Base-by-base conservation (phyloP, 176 grass and related monocot species). In the Paspalum vaginatum region DNA sequence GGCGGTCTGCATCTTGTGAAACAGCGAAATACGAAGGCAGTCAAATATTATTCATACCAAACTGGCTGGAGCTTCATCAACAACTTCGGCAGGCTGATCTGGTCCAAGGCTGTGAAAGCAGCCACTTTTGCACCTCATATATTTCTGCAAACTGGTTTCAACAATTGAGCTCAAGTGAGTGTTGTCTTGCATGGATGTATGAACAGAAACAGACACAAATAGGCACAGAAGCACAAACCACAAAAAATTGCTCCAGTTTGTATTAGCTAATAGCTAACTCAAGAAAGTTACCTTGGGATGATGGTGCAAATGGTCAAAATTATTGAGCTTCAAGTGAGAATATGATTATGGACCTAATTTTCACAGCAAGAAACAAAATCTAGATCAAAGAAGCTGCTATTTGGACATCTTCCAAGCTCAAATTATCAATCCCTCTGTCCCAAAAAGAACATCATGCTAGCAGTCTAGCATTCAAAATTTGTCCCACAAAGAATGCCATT, bases 81-180 rank as follows among this genome's bases (percentile, higher is more conserved):
- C 88, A 68, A 98, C 95, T 90, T 98, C 88, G 47, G 95, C 88
- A 72, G 95, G 95, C 68, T 95, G 92, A 61, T 98, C 92, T 38
- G 81, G 84, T 17, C 92, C 95, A 72, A 93, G 88, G 89, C 92
- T 93, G 42, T 76, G 81, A 83, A 89, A 95, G 86, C 92, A 98
- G 61, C 95, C 92, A 71, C 84, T 89, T 82, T 89, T 99, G 79
- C 92, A 95, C 84, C 91, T 93, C 92, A 93, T 91, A 79, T 99
- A 95, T 89, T 93, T 99, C 86, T 95, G 90, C 86, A 99, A 81
- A 86, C 93, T 99, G 71, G 26, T 82, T 79, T 86, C 42, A 74
- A 83, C 4, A 79, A 73, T 21, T 48, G 55, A 72, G 63, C 15
- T 18, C 76, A 76, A 72, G 51, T 6, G 40, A 9, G 42, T 41